Evolutionary conservation across 2,329 filamentous ascomycete species (phyloP), one percentile per base, ranked within the genome.

Genomic region (Paecilomyces sp.): DNA sequence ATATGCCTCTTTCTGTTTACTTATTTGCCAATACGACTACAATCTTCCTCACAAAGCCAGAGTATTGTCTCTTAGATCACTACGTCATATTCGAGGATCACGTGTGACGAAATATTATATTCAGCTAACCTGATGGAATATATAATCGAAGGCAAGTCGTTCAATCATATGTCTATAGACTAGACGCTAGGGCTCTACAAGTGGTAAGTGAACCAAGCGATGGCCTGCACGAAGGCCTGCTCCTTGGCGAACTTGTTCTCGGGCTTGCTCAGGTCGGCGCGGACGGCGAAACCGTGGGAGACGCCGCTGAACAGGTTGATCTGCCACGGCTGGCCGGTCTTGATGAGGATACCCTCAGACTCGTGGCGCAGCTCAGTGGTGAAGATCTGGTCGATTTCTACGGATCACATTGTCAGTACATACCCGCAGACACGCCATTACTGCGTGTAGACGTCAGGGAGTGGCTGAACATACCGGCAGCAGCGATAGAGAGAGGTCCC

Each of bases 151-250:
- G 36, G 15, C 15, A 41, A 41, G 15, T 15, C 13, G 31, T n/a
- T n/a, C 13, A 41, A 41, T n/a, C 36, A 41, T 41, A 41, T 41
- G 36, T 15, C n/a, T n/a, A 41, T n/a, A 1, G 7, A 15, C 13
- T 41, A 47, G 41, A 47, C 18, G 15, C n/a, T 18, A 2, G 7
- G 3, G 18, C n/a, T 18, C 66, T 68, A 74, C 62, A 89, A 71
- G 71, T 83, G 80, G 73, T 86, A 79, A 65, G 89, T 82, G 66
- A 95, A 92, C 91, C 91, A 95, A 57, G 79, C 72, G 57, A 92
- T 80, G 36, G 90, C 90, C 80, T 94, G 91, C 64, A 81, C 68
- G 71, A 94, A 94, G 4, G 91, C 90, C 76, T 88, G 85, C 76
- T 95, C 89, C 82, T 91, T 92, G 41, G 89, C 87, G 67, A 83